Percentiles rank a stretch among this genome's conserved stretches.
phyloP scores from a whole-genome alignment of 495 filamentous ascomycete genomes.

The Pyronema omphalodes region DNA sequence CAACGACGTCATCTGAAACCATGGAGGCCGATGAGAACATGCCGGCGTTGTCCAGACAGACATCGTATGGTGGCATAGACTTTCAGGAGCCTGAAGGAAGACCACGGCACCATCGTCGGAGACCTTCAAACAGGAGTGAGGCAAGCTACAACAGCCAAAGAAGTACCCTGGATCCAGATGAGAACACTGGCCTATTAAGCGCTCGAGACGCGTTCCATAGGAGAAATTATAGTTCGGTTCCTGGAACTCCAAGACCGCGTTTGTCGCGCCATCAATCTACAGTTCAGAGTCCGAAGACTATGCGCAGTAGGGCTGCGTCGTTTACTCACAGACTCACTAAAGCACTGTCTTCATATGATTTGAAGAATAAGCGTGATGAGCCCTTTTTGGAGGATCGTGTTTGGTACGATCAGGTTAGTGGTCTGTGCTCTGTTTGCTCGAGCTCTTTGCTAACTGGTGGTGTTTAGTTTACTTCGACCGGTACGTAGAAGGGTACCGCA shows the following conservation, averaged over 20 bases:
- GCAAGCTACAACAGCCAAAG: neutral
- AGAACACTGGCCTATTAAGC: slow-evolving; percentile 17
- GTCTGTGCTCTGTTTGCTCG: neutral
- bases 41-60: neutral
- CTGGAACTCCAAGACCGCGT: slow-evolving; percentile 19
- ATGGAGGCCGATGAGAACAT: neutral
- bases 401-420: slow-evolving; percentile 72
- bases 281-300: slow-evolving; percentile 3
- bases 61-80: neutral
- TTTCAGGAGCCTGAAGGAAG: neutral
- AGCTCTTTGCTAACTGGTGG: neutral
- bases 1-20: neutral
- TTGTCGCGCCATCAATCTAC: slow-evolving; percentile 21
- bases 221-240: slow-evolving; percentile 16
- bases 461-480: slow-evolving; percentile 61
- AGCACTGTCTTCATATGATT: slow-evolving; percentile 18
- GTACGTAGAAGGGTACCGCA: slow-evolving; percentile 2
- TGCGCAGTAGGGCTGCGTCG: slow-evolving; percentile 15
- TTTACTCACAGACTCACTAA: slow-evolving; percentile 21
- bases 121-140: neutral
- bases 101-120: neutral
- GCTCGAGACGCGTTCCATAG: slow-evolving; percentile 6
- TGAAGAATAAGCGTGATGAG: slow-evolving; percentile 14
- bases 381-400: slow-evolving; percentile 58
- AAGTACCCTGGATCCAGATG: slow-evolving; percentile 10